A percentile compares a stretch with the other conserved stretches of the same genome.
These are phyloP conservation scores for Ophiocordyceps camponoti-rufipedis DNA, from an alignment of 2,329 filamentous ascomycete species.

Conservation along the genomic window DNA sequence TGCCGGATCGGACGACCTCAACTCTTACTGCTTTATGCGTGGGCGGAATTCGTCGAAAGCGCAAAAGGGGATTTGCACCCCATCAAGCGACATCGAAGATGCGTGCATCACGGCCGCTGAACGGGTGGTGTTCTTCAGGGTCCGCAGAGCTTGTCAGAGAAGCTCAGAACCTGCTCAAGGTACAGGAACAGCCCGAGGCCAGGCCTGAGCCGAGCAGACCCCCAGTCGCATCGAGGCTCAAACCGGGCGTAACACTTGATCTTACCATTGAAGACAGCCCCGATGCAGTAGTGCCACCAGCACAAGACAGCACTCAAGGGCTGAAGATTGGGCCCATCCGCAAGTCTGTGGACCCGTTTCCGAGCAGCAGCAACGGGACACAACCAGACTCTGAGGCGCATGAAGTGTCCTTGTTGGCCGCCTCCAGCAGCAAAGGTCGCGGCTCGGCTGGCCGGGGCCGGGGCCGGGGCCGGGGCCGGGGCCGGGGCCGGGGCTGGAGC, in stretches of 20 bases:
- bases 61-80: neutral
- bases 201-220: neutral
- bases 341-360: neutral
- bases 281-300: neutral
- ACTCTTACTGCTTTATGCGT: neutral
- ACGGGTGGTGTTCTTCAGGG: neutral
- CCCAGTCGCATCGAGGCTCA: neutral
- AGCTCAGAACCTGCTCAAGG: neutral
- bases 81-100: neutral
- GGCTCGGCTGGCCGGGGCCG: conserved; percentile 1
- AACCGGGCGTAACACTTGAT: neutral
- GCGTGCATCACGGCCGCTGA: neutral
- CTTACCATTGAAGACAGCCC: neutral
- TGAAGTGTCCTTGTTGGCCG: neutral
- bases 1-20: neutral
- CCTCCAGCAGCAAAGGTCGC: neutral
- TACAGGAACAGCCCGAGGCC: neutral
- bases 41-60: neutral
- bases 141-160: neutral
- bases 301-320: neutral
- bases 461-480: conserved; percentile 1
- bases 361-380: neutral
- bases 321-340: neutral
- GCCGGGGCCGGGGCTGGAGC: conserved; percentile 1
- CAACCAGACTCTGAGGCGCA: neutral